Evolutionary conservation across 2,329 filamentous ascomycete genomes (phyloP), one percentile per base, ranked within the genome.

Genomic region (Aspergillus intermedius): DNA sequence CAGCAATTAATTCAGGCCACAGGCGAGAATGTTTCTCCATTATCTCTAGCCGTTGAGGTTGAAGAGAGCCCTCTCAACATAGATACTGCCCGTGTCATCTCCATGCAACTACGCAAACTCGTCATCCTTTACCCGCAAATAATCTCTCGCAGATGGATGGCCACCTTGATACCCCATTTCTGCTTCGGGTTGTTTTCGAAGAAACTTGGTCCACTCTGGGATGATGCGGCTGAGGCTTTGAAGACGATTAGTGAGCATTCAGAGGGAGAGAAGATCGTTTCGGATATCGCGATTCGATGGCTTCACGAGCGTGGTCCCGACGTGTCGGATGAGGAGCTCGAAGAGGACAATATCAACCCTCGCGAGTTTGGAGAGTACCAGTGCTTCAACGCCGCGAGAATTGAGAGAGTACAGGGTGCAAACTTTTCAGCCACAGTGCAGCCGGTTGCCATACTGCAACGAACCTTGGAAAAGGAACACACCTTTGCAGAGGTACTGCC

Each of bases 141-240:
- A 8, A 72, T 75, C 37, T 71, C 79, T 2, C 76, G 80, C 34
- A 79, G 79, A 1, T 87, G 85, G 81, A 71, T 94, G 54, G 76
- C 80, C 50, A 77, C 80, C 58, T 82, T 89, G 5, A 78, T 97
- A 25, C 87, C 91, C 0, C 78, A 81, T 0, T 97, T 91, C 60
- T 83, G 89, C 59, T 95, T 96, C 59, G 93, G 93, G 44, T 79
- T 96, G 68, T 77, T 97, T 51, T 93, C 91, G 0, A 83, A 95
- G 44, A 88, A 86, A 57, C 77, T 96, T 55, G 81, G 90, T 0
- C 89, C 89, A 32, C 76, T 94, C 5, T 96, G 91, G 88, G 88
- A 95, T 51, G 88, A 95, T 59, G 81, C 88, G 0, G 82, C 86
- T 45, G 79, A 83, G 47, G 83, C 87, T 0, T 71, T 98, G 60